Evolutionary conservation across 257 asterid genomes (phyloP), one percentile per base, ranked within the genome.

Genomic region (Cruciata laevipes): DNA sequence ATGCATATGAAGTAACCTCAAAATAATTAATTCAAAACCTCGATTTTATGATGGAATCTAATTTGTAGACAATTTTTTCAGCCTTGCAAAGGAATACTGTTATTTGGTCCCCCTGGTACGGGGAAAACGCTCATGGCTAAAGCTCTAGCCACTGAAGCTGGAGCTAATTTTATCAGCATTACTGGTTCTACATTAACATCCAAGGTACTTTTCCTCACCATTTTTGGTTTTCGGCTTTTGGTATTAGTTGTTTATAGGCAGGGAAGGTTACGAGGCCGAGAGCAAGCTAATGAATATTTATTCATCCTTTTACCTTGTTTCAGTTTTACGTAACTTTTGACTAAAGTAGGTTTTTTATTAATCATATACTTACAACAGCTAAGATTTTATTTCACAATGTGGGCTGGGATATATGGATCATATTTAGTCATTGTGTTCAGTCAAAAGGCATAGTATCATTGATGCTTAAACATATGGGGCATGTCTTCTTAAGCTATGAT

Each of bases 11-110:
- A 61, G 20, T 32, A 61, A 18, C 7, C 65, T 61, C 35, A 7
- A 61, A 61, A 21, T 61, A 31, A 31, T 33, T 59, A 59, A 25
- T 13, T 33, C n/a, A n/a, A n/a, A n/a, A 7, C 21, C 42, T 61
- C 10, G 11, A 31, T 30, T 18, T 24, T 57, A 13, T 71, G 30
- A 49, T 67, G 58, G 24, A 59, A 20, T 61, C 30, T 66, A 60
- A 59, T 72, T 59, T 6, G 5, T 27, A 55, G 6, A 33, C 4
- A 32, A 58, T 62, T 62, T 69, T 47, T 16, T 78, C 89, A 94
- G 99, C 99, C 99, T 75, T 94, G 99, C 95, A 94, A 94, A 83
- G 99, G 99, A 31, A 84, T 94, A 73, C 82, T 94, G 77, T 97
- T 94, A 56, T 90, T 94, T 76, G 99, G 99, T 14, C 99, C 99